A percentile compares a stretch with the other conserved stretches of the same genome.
phyloP scores from a whole-genome alignment of 2,329 filamentous ascomycete species.

The Pseudogymnoascus sp. region DNA sequence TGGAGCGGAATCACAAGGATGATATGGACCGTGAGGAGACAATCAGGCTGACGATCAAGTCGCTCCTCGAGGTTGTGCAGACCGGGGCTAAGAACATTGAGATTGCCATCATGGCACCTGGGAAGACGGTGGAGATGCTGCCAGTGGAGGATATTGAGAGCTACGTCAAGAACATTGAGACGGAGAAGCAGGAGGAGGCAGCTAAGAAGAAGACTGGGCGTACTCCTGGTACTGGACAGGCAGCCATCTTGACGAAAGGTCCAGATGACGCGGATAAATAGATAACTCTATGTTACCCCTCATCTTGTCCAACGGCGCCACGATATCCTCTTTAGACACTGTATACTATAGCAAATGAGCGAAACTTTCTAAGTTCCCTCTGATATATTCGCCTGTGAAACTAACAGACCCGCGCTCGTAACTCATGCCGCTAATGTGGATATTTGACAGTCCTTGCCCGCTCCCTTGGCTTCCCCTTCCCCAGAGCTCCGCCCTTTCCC shows the following conservation, averaged over 20 bases:
- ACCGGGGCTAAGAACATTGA: constrained; percentile 99
- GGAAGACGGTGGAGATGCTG: constrained; percentile 86
- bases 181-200: constrained; percentile 98
- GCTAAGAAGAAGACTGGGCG: constrained; percentile 79
- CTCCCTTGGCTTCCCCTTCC: constrained; percentile 20
- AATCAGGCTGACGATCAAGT: constrained; percentile 96
- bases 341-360: constrained; percentile 33
- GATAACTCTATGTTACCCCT: constrained; percentile 13
- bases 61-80: constrained; percentile 93
- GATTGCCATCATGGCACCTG: constrained; percentile 95
- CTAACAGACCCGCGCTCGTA: constrained; percentile 14
- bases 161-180: constrained; percentile 98
- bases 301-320: constrained; percentile 8
- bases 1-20: constrained; percentile 98
- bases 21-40: constrained; percentile 95
- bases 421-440: constrained; percentile 11
- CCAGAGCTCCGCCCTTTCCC: neutral
- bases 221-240: constrained; percentile 61
- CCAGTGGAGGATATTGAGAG: constrained; percentile 92
- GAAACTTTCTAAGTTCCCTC: constrained; percentile 16
- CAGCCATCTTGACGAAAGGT: constrained; percentile 67
- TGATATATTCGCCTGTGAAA: constrained; percentile 16
- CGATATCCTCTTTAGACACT: constrained; percentile 22
- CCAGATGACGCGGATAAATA: constrained; percentile 33
- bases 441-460: constrained; percentile 12